These are phyloP conservation scores for Aspergillus japonicus DNA, from an alignment of 2,329 filamentous ascomycete genomes.

Conservation along the genomic window DNA sequence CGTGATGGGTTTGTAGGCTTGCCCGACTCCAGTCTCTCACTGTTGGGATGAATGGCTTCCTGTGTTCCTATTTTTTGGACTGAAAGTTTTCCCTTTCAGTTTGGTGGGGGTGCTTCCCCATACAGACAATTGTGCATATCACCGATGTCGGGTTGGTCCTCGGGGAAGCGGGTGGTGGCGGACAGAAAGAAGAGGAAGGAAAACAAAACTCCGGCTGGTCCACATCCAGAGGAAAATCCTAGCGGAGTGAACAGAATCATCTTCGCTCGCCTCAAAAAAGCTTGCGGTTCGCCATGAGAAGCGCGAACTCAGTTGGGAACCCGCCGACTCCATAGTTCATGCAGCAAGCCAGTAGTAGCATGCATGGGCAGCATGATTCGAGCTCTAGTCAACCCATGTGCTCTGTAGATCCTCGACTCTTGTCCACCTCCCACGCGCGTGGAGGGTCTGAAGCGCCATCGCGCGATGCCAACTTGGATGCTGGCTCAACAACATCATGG, in stretches of 20 bases:
- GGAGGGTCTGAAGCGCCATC: background rate
- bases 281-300: background rate
- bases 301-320: background rate
- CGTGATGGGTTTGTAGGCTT: background rate
- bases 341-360: conserved; percentile 1
- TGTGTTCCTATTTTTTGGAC: background rate
- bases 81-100: background rate
- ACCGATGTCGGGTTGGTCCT: background rate
- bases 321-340: conserved; percentile 3
- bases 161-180: background rate
- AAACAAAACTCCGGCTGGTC: background rate
- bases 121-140: background rate
- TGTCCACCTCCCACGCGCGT: background rate
- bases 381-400: background rate
- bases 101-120: background rate
- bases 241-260: background rate
- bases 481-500: too few species aligned
- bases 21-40: background rate
- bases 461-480: background rate
- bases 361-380: background rate
- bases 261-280: background rate
- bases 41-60: background rate
- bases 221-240: background rate
- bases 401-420: background rate
- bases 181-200: background rate